Evolutionary conservation across 352 stramenopile genomes (phyloP).

Genomic region (Globisporangium okanoganense): DNA sequence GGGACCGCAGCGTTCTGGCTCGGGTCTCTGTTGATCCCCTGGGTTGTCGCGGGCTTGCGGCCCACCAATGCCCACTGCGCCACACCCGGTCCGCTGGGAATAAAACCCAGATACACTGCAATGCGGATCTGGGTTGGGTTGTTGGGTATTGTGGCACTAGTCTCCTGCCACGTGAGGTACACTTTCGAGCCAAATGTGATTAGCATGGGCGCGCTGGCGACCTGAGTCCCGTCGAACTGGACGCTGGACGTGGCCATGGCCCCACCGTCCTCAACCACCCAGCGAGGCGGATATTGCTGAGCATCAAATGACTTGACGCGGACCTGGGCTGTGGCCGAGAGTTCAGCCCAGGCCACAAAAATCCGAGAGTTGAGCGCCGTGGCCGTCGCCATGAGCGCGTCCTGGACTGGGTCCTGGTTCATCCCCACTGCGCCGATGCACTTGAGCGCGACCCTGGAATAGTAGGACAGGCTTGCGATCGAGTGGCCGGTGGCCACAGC

Average conservation of each 20-base stretch:
- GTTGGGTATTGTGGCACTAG: constrained; percentile 12
- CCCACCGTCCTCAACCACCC: constrained; percentile 42
- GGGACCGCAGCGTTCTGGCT: constrained; percentile 32
- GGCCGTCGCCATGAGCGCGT: constrained; percentile 20
- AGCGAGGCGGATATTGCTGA: constrained; percentile 26
- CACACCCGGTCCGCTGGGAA: constrained; percentile 15
- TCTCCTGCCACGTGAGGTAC: constrained; percentile 57
- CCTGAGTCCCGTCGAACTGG: constrained; percentile 40
- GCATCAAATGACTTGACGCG: constrained; percentile 41
- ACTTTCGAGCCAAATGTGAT: constrained; percentile 25
- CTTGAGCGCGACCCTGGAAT: constrained; percentile 33
- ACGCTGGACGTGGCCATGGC: constrained; percentile 20
- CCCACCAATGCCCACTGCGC: constrained; percentile 45
- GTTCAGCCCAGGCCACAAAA: constrained; percentile 52
- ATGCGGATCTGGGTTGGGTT: constrained; percentile 50
- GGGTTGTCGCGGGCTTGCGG: constrained; percentile 10
- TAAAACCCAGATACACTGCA: constrained; percentile 24
- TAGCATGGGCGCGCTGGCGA: constrained; percentile 30
- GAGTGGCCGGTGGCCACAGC: constrained; percentile 37
- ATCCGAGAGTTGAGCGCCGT: constrained; percentile 27
- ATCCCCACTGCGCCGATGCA: constrained; percentile 39
- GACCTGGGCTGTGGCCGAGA: constrained; percentile 30
- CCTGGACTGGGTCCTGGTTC: constrained; percentile 38
- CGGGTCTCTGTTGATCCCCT: constrained; percentile 45
- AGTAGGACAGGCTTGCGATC: constrained; percentile 34